Evolutionary conservation across 768 basidiomycete genomes (phyloP), one percentile per base, ranked within the genome.

Genomic region (Exsudoporus frostii): DNA sequence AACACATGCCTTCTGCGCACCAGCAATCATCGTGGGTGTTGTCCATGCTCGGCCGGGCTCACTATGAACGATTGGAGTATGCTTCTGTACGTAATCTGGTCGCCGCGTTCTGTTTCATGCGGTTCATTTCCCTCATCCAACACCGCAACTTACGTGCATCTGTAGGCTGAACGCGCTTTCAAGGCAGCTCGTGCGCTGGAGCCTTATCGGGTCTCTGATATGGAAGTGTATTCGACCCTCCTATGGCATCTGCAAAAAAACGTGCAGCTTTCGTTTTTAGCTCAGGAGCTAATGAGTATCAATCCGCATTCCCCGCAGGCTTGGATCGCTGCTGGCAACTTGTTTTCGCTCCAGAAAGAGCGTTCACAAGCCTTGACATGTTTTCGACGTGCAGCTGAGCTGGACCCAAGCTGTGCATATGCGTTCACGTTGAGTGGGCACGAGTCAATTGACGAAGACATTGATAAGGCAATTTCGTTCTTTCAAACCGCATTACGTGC

Each of bases 241-340:
- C 76, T 98, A 41, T 99, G 96, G 96, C 96, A 98, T 71, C 75
- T 97, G 45, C 88, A 90, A 65, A 81, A 84, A 59, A 83, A 82
- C 58, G 84, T 93, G 48, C 82, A 88, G 59, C 79, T 99, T 53
- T 94, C 96, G 4, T 92, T 88, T 74, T 79, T 99, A 33, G 90
- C 96, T 1, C 96, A 98, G 70, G 92, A 95, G 58, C 76, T 98
- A 40, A 82, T 97, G 61, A 83, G 85, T 48, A 86, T 94, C 66
- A 79, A 88, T 59, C 83, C 93, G n/a, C 82, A 81, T 52, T 84
- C 89, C 24, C 75, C 95, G 11, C 83, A 95, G 65, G 84, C 94
- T 15, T 99, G 97, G 97, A 97, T 98, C 60, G 90, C 94, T 1
- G 85, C 93, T 27, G 97, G 97, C 48, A 99, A 99, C 74, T 76